These are phyloP conservation scores for Colletotrichum destructivum DNA, from an alignment of 2,329 filamentous ascomycete genomes.

Conservation along the genomic window DNA sequence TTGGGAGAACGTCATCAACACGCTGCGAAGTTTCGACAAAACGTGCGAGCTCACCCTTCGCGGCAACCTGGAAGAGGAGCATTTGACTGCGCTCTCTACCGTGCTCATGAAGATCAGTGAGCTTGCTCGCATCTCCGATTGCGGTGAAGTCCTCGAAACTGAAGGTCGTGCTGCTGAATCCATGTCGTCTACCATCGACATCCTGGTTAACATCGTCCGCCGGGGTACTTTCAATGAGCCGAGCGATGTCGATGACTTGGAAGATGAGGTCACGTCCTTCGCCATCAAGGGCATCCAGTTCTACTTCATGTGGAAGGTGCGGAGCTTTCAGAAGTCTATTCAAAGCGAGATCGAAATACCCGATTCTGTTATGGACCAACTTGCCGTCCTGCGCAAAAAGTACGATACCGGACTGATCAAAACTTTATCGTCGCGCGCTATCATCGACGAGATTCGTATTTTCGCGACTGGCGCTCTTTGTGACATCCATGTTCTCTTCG, in stretches of 20 bases:
- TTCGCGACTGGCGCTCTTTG: slow-evolving; percentile 83
- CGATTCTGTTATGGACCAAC: slow-evolving; percentile 71
- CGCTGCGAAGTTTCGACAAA: slow-evolving; percentile 79
- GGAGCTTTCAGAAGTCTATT: slow-evolving; percentile 70
- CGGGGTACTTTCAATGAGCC: slow-evolving; percentile 80
- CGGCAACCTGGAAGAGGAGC: slow-evolving; percentile 75
- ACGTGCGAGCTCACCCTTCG: slow-evolving; percentile 80
- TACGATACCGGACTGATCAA: slow-evolving; percentile 77
- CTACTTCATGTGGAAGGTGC: slow-evolving; percentile 96
- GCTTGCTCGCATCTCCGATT: slow-evolving; percentile 84
- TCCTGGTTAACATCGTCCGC: slow-evolving; percentile 80
- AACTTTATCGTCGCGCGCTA: slow-evolving; percentile 76
- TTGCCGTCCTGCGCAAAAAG: slow-evolving; percentile 68
- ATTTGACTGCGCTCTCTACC: slow-evolving; percentile 80
- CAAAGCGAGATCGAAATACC: slow-evolving; percentile 69
- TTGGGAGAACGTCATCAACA: slow-evolving; percentile 87
- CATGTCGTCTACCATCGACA: slow-evolving; percentile 71
- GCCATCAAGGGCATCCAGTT: slow-evolving; percentile 84
- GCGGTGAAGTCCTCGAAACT: slow-evolving; percentile 80
- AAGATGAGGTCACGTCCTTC: slow-evolving; percentile 83
- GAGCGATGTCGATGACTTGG: slow-evolving; percentile 80
- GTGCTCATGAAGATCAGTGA: slow-evolving; percentile 85
- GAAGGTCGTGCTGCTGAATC: slow-evolving; percentile 65
- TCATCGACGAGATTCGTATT: slow-evolving; percentile 84
- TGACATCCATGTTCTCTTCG: slow-evolving; percentile 86